Percentiles rank a stretch among this genome's conserved stretches.
phyloP scores from a whole-genome alignment of 2,329 filamentous ascomycete species.

The Calonectria multiphialidica region DNA sequence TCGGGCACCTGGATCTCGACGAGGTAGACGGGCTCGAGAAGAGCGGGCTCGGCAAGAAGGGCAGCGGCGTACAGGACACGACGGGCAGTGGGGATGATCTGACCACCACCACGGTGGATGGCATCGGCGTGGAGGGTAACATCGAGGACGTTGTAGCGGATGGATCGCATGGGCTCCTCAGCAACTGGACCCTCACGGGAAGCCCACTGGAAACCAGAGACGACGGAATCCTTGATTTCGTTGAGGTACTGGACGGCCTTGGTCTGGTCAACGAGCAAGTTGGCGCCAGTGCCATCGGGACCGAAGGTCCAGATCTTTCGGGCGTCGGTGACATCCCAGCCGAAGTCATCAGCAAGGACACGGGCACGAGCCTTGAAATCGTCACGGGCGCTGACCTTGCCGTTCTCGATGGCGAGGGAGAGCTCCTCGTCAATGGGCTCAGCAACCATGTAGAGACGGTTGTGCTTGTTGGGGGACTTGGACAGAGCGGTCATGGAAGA shows the following conservation, averaged over 20 bases:
- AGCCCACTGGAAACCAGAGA: conserved; percentile 99
- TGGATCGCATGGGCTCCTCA: conserved; percentile 97
- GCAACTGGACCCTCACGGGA: conserved; percentile 96
- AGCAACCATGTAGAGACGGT: conserved; percentile 97
- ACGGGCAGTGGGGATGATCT: conserved; percentile 97
- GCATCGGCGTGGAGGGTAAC: conserved; percentile 99
- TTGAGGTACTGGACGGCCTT: conserved; percentile 99
- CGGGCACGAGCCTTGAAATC: conserved; percentile 99
- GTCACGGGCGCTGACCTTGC: conserved; percentile 94
- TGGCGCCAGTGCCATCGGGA: conserved; percentile 96
- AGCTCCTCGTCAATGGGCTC: conserved; percentile 94
- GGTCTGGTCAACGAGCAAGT: conserved; percentile 99
- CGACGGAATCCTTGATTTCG: conserved; percentile 99
- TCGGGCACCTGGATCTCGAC: conserved; percentile 99
- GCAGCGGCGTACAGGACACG: conserved; percentile 96
- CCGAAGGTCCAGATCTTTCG: conserved; percentile 99
- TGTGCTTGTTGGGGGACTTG: conserved; percentile 99
- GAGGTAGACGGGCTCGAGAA: conserved; percentile 98
- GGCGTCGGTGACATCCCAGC: conserved; percentile 99
- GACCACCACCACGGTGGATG: conserved; percentile 99
- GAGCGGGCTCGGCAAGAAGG: conserved; percentile 89
- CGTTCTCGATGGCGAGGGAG: conserved; percentile 86
- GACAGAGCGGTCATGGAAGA: conserved; percentile 97
- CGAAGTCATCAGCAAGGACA: conserved; percentile 94
- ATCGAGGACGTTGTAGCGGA: conserved; percentile 99